Evolutionary conservation across 768 basidiomycete species (phyloP).

Genomic region (Epithele typhae): DNA sequence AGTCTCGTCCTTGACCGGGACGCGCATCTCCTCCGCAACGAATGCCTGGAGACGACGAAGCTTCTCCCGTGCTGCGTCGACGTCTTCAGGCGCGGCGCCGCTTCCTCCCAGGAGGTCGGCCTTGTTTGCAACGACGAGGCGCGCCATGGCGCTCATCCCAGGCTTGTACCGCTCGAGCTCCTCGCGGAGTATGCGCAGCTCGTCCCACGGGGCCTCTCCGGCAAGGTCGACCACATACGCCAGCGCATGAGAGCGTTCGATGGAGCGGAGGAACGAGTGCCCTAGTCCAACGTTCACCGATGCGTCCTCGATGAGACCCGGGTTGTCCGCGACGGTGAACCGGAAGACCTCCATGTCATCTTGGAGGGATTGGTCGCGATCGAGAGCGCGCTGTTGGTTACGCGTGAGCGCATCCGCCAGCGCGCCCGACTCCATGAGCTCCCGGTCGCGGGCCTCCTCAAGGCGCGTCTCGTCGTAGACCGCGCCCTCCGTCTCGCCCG

Average conservation of each 20-base stretch:
- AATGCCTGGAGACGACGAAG: conserved; percentile 52
- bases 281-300: conserved; percentile 91
- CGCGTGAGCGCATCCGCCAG: conserved; percentile 47
- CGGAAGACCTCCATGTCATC: conserved; percentile 61
- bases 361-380: not conserved
- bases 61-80: conserved; percentile 54
- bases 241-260: conserved; percentile 87
- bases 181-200: conserved; percentile 64
- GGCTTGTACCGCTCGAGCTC: conserved; percentile 82
- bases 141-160: conserved; percentile 71
- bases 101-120: conserved; percentile 71
- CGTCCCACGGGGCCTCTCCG: conserved; percentile 68
- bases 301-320: conserved; percentile 81
- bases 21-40: conserved; percentile 43
- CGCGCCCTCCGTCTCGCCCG: conserved; percentile 46
- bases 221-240: conserved; percentile 92
- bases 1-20: conserved; percentile 15
- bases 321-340: conserved; percentile 97
- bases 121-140: conserved; percentile 91
- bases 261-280: conserved; percentile 87
- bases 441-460: conserved; percentile 45
- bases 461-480: conserved; percentile 66
- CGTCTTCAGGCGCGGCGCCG: conserved; percentile 43
- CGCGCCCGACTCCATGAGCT: conserved; percentile 47
- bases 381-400: conserved; percentile 33